phyloP scores from a whole-genome alignment of 2,329 filamentous ascomycete species.

The Neospermospora avenae region DNA sequence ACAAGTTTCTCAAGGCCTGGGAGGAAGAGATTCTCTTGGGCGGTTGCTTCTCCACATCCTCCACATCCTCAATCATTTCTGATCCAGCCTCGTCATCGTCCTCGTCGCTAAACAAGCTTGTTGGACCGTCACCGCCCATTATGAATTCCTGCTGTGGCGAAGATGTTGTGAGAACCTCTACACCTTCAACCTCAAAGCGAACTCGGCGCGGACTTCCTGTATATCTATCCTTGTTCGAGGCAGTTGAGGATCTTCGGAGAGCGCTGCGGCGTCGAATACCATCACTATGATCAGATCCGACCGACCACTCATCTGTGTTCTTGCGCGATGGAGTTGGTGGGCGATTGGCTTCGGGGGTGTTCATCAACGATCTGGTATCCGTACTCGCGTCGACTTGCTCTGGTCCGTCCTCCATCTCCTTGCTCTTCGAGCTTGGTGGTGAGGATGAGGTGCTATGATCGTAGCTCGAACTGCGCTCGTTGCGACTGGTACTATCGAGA shows the following conservation, averaged over 20 bases:
- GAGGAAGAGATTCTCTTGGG: slow-evolving; percentile 56
- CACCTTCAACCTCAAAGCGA: slow-evolving; percentile 58
- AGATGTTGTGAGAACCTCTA: slow-evolving; percentile 57
- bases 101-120: slow-evolving; percentile 19
- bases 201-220: slow-evolving; percentile 58
- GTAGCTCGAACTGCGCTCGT: slow-evolving; percentile 27
- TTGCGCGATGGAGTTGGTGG: slow-evolving; percentile 29
- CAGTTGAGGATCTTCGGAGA: slow-evolving; percentile 52
- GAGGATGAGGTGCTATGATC: slow-evolving; percentile 14
- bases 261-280: slow-evolving; percentile 51
- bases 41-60: slow-evolving; percentile 39
- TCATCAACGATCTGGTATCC: slow-evolving; percentile 27
- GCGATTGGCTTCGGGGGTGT: slow-evolving; percentile 24
- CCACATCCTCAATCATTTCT: slow-evolving; percentile 34
- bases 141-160: slow-evolving; percentile 41
- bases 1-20: slow-evolving; percentile 50
- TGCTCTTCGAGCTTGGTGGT: slow-evolving; percentile 13
- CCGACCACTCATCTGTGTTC: slow-evolving; percentile 40
- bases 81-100: slow-evolving; percentile 36
- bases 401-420: slow-evolving; percentile 21
- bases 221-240: slow-evolving; percentile 41
- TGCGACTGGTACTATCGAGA: slow-evolving; percentile 43
- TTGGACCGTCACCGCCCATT: slow-evolving; percentile 16
- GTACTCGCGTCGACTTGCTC: slow-evolving; percentile 19
- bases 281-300: slow-evolving; percentile 51